These are phyloP conservation scores for Cordyceps cateniannulata DNA, from an alignment of 2,329 filamentous ascomycete species.

Conservation along the genomic window DNA sequence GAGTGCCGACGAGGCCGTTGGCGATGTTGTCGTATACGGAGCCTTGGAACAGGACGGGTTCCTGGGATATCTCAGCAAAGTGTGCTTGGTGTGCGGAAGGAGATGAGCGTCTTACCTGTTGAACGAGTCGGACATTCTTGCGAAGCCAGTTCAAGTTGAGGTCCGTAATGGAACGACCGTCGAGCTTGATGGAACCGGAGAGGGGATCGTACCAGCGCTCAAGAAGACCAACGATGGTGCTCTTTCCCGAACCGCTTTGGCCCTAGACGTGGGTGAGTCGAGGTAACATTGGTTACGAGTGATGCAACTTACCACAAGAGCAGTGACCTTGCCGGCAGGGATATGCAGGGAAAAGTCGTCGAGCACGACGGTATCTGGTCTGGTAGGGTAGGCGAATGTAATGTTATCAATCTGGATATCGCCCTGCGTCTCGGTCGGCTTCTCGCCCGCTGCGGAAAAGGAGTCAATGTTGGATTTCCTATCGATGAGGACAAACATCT, in stretches of 20 bases:
- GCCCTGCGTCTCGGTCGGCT: slow-evolving; percentile 24
- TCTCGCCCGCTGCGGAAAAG: slow-evolving; percentile 25
- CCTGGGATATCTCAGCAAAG: too few relatives aligned
- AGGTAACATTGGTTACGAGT: not conserved
- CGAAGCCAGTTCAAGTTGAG: slow-evolving; percentile 34
- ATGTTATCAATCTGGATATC: slow-evolving; percentile 33
- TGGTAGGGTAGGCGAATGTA: slow-evolving; percentile 38
- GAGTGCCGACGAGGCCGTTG: slow-evolving; percentile 39
- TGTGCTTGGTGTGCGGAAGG: too few relatives aligned
- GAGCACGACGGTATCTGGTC: slow-evolving; percentile 35
- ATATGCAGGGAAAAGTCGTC: slow-evolving; percentile 35
- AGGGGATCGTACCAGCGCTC: slow-evolving; percentile 33
- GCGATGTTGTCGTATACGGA: slow-evolving; percentile 50
- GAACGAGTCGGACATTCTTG: slow-evolving; percentile 31
- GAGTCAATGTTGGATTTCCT: slow-evolving; percentile 31
- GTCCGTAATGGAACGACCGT: slow-evolving; percentile 26
- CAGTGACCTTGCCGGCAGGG: slow-evolving; percentile 39
- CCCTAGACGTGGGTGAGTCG: slow-evolving; percentile 19
- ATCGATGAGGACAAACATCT: slow-evolving; percentile 33
- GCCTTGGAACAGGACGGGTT: slow-evolving; percentile 39
- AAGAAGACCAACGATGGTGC: slow-evolving; percentile 32
- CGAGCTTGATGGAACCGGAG: slow-evolving; percentile 29
- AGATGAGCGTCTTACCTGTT: slow-evolving; percentile 22
- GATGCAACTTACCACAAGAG: slow-evolving; percentile 34
- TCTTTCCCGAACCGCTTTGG: slow-evolving; percentile 33